Percentiles rank a stretch among this genome's conserved stretches.
Conservation (phyloP, 495 filamentous ascomycete genomes). For the Lophiostoma macrostomum region DNA sequence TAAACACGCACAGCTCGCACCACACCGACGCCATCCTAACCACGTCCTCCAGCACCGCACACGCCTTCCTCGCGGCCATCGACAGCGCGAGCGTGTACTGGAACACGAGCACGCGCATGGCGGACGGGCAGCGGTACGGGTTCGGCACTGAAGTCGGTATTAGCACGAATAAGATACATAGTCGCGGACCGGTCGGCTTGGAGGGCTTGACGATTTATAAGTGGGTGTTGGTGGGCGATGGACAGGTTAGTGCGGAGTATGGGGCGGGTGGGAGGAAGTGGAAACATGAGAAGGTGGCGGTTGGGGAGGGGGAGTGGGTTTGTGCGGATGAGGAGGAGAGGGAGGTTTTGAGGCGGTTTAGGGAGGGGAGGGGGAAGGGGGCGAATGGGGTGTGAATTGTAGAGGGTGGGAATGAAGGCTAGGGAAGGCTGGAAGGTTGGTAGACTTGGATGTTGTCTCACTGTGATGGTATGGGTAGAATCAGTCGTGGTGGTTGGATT, state of each 20-base stretch:
- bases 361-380: constrained; percentile 7
- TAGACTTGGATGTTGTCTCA: no score
- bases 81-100: constrained; percentile 94
- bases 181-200: constrained; percentile 85
- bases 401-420: no score
- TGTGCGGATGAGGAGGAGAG: constrained; percentile 32
- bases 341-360: constrained; percentile 30
- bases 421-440: no score
- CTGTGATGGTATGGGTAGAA: no score
- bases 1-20: constrained; percentile 87
- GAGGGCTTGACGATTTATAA: constrained; percentile 97
- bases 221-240: constrained; percentile 78
- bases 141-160: constrained; percentile 98
- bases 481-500: no score
- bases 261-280: constrained; percentile 66
- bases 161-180: constrained; percentile 97
- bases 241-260: constrained; percentile 73
- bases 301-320: constrained; percentile 22
- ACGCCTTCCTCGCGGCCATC: constrained; percentile 74
- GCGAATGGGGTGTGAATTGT: not conserved
- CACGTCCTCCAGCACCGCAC: constrained; percentile 58
- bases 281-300: constrained; percentile 62
- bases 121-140: constrained; percentile 93
- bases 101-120: constrained; percentile 93
- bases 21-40: constrained; percentile 95